Base-by-base conservation (phyloP, 2,329 filamentous ascomycete species). In the Venturia pyrina region DNA sequence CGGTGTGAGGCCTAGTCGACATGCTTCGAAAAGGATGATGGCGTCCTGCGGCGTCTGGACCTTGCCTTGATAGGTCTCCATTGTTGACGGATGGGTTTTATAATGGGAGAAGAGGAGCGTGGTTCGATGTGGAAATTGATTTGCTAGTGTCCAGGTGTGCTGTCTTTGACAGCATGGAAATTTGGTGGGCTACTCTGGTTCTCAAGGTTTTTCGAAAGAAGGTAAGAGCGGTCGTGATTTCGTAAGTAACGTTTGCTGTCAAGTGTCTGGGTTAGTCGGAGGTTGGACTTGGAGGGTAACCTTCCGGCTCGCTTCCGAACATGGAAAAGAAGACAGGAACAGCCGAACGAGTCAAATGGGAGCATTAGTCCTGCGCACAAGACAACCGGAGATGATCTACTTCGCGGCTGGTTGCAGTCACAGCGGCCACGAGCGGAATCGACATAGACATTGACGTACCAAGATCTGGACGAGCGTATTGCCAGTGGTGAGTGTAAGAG, bases 21-120 rank as follows among this genome's bases (percentile, higher is more conserved):
- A 99, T 68, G 95, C 95, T 78, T 98, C 95, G 75, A 99, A 98
- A n/a, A 99, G 83, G 75, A 97, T 93, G 79, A 99, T 97, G 71
- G 95, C 95, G 78, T 99, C 95, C 73, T 87, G 89, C 48, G 95
- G 93, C n/a, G 93, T 96, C 78, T 93, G 90, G 74, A 99, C 93
- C 76, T 91, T 89, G 68, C 95, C 95, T 80, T 93, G 85, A 75
- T 98, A 99, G 60, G 95, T 99, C 81, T 99, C 95, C 93, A 98
- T 98, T 59, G 66, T 67, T 21, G 57, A 13, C 24, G 37, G 19
- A 15, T 1, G 8, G 57, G 19, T 40, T 13, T 5, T 40, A 8
- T n/a, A 3, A 5, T 53, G 21, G 21, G 21, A 50, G 11, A 21
- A 21, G 11, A 28, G 48, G 48, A 28, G 21, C 21, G 48, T 28